Base-by-base conservation (phyloP, 805 yeast species). In the Gaillardinia entomophila region DNA sequence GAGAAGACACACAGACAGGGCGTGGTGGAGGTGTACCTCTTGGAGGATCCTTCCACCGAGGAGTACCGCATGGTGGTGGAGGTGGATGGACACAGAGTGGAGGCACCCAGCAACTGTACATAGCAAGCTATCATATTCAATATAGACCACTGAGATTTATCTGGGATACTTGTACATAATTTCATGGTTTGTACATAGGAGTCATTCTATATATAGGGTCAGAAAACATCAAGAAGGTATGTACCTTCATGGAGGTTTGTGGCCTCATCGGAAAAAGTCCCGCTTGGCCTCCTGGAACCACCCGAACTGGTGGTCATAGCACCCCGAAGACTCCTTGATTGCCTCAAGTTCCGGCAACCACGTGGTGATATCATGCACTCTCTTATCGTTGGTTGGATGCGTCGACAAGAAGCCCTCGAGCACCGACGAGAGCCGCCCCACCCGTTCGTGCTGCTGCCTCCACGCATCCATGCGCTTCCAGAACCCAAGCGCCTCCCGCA, bases 361-460 rank as follows among this genome's bases (percentile, higher is more conserved):
- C 28, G 65, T 51, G 13, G 57, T 45, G 60, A 92, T 81, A 40
- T 83, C 82, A 18, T 66, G 60, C 17, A 84, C 79, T 51, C 98
- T 73, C 35, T 71, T 73, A n/a, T 60, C 62, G 13, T 87, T 81
- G 12, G 87, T 79, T 1, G 99, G 99, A 60, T 92, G 98, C 0
- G 97, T 87, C 12, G 88, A 77, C 34, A 90, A 55, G 48, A 57
- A 87, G 67, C 57, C 87, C 88, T 12, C 79, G 73, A 11, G 62
- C 43, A 1, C 33, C 36, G 27, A 32, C 16, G 31, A 18, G 22
- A 24, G 17, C 49, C 45, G 30, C 28, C 27, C 2, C 30, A 31
- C 6, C 65, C 58, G 49, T 75, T 81, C 49, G 61, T 66, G 15
- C 57, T 46, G 14, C 31, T 11, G 12, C 27, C n/a, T 71, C 34